phyloP scores from a whole-genome alignment of 2,329 filamentous ascomycete genomes.

The Lachnellula arida region DNA sequence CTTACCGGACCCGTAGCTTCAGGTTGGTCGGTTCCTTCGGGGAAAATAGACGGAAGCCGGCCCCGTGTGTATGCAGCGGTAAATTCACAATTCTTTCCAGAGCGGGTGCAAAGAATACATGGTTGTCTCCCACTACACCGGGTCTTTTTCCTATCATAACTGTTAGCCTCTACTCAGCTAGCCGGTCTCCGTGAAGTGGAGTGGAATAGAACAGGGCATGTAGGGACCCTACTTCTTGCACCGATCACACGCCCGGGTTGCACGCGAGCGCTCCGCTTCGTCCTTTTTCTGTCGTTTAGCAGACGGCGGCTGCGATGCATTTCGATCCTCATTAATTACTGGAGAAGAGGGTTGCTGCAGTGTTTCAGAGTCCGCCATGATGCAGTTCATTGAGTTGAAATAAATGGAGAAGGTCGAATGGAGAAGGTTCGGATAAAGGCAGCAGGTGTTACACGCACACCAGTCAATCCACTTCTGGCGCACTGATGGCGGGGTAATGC shows the following conservation, averaged over 20 bases:
- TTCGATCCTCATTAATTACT: not conserved
- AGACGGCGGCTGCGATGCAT: not conserved
- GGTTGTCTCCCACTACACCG: slow-evolving; percentile 38
- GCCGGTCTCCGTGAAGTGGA: too few species aligned
- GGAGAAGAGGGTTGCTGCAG: not conserved
- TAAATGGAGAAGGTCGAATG: not conserved
- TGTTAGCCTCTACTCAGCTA: too few species aligned
- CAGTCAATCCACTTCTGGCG: too few species aligned
- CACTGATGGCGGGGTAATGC: too few species aligned
- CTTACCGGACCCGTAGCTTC: not conserved
- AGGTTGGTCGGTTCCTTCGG: slow-evolving; percentile 6
- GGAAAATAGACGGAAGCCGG: slow-evolving; percentile 36
- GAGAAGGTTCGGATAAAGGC: not conserved
- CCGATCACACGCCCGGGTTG: slow-evolving; percentile 44
- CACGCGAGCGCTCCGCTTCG: slow-evolving; percentile 26
- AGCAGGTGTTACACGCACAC: too few species aligned
- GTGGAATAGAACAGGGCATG: not conserved
- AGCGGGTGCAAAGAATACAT: slow-evolving; percentile 34
- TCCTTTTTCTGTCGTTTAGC: slow-evolving; percentile 18
- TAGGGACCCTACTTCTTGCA: slow-evolving; percentile 40
- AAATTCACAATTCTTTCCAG: slow-evolving; percentile 40
- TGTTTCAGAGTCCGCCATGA: not conserved
- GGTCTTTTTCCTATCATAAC: slow-evolving; percentile 33
- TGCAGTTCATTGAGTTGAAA: not conserved
- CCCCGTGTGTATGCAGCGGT: slow-evolving; percentile 46